Base-by-base conservation (phyloP, 805 yeast species). In the Metschnikowia santaceciliae region DNA sequence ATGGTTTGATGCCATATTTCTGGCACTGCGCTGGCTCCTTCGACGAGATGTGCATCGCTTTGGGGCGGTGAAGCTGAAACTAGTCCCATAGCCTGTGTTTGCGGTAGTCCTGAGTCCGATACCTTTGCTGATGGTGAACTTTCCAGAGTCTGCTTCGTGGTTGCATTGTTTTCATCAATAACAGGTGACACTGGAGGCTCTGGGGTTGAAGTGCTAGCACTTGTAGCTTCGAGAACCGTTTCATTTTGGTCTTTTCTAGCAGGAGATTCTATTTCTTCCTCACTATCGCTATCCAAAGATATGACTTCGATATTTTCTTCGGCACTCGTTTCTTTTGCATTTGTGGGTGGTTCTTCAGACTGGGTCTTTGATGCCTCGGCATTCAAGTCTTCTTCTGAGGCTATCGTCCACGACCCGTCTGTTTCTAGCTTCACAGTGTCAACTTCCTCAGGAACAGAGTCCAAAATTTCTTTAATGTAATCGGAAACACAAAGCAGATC, bases 401-500 rank as follows among this genome's bases (percentile, higher is more conserved):
- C 58, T 1, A 71, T 75, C 2, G 62, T 67, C 96, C 97, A 92
- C 0, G 78, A 58, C 0, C 97, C 98, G 60, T 88, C 88, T 0
- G 80, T 71, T 13, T 80, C 76, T 15, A 94, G 72, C 47, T 80
- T 83, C 14, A 92, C 86, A 20, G 78, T 77, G 37, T 87, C 92
- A 2, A 78, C 81, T 11, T 81, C 81, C 2, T 74, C 79, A 2
- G 67, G 63, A 0, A 90, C 82, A 2, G 64, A 61, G 1, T 74
- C 62, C 19, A 92, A 61, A 45, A 92, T 81, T 13, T 85, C 86
- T 39, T 65, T 61, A 45, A 88, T 79, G 62, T 82, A 92, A 54
- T 88, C 96, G 56, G 88, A 90, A 0, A 90, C 71, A 0, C 86
- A 83, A 48, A 94, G 64, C 54, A 84, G 84, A 14, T 77, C 77